Conservation (phyloP, 2,329 filamentous ascomycete genomes). For the Botrytis elliptica region DNA sequence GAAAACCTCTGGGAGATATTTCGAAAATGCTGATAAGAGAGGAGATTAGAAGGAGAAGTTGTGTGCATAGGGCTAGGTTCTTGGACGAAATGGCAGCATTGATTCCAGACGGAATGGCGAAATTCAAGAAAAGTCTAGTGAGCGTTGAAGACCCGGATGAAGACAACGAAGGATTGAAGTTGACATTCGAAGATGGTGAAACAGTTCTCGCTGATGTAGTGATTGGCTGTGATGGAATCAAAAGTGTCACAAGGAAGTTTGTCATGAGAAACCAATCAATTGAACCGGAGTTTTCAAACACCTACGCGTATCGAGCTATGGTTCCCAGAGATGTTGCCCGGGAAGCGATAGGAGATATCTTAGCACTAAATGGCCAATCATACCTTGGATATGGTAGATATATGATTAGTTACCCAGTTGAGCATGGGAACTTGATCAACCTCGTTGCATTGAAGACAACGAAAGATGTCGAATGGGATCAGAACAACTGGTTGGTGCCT, state of each 20-base stretch:
- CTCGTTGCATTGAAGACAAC: conserved; percentile 17
- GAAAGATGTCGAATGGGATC: conserved; percentile 36
- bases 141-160: background rate
- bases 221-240: conserved; percentile 65
- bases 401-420: conserved; percentile 25
- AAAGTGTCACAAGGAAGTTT: conserved; percentile 52
- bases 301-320: conserved; percentile 62
- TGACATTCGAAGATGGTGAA: conserved; percentile 16
- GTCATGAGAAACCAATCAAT: conserved; percentile 47
- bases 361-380: conserved; percentile 39
- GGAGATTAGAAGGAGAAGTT: conserved; percentile 4
- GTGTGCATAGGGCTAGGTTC: conserved; percentile 16
- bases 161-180: background rate
- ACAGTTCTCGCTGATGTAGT: conserved; percentile 45
- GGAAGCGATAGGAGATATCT: conserved; percentile 48
- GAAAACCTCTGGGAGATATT: background rate
- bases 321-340: conserved; percentile 57
- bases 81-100: conserved; percentile 14
- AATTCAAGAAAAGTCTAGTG: conserved; percentile 9
- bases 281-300: conserved; percentile 48
- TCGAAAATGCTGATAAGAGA: background rate
- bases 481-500: conserved; percentile 40
- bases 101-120: conserved; percentile 8
- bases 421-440: conserved; percentile 23
- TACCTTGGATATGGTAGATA: conserved; percentile 23